phyloP scores from a whole-genome alignment of 2,329 filamentous ascomycete genomes.

The Trichoderma gracile region DNA sequence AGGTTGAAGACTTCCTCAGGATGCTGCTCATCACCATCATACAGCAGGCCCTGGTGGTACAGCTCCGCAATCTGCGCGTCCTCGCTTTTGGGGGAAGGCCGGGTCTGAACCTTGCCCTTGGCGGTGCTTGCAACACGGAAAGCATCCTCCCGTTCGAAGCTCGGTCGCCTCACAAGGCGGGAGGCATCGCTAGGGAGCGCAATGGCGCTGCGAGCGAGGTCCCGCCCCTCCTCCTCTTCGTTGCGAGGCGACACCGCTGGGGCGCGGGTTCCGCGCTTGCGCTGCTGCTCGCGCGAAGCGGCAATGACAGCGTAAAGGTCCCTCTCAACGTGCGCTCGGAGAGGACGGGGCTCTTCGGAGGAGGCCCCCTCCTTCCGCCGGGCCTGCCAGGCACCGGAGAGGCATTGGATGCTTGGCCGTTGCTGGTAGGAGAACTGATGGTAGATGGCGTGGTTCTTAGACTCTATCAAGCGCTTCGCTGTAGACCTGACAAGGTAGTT shows the following conservation, averaged over 20 bases:
- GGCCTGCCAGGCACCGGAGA: slow-evolving; percentile 1
- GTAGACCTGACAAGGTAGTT: slow-evolving; percentile 38
- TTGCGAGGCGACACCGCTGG: slow-evolving; percentile 15
- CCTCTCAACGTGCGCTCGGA: slow-evolving; percentile 22
- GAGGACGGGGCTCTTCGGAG: neutral
- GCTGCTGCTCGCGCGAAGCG: neutral
- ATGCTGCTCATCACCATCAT: slow-evolving; percentile 43
- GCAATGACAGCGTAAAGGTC: slow-evolving; percentile 19
- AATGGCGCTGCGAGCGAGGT: slow-evolving; percentile 40
- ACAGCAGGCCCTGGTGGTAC: slow-evolving; percentile 48
- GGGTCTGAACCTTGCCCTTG: slow-evolving; percentile 36
- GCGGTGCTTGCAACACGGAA: slow-evolving; percentile 46
- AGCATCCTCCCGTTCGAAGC: slow-evolving; percentile 50
- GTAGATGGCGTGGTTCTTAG: slow-evolving; percentile 14
- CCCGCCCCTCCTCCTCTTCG: slow-evolving; percentile 38
- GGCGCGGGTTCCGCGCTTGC: slow-evolving; percentile 7
- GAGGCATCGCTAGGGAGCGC: slow-evolving; percentile 42
- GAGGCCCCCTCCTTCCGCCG: slow-evolving; percentile 8
- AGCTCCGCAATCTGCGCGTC: slow-evolving; percentile 45
- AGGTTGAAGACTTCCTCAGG: slow-evolving; percentile 41
- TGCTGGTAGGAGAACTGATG: slow-evolving; percentile 22
- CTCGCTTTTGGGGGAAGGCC: slow-evolving; percentile 31
- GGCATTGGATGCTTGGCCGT: neutral
- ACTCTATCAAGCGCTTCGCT: slow-evolving; percentile 24
- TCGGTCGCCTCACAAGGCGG: slow-evolving; percentile 41